Percentiles rank a stretch among this genome's conserved stretches.
Conservation (phyloP, 2,329 filamentous ascomycete species). For the Curvularia lunata region DNA sequence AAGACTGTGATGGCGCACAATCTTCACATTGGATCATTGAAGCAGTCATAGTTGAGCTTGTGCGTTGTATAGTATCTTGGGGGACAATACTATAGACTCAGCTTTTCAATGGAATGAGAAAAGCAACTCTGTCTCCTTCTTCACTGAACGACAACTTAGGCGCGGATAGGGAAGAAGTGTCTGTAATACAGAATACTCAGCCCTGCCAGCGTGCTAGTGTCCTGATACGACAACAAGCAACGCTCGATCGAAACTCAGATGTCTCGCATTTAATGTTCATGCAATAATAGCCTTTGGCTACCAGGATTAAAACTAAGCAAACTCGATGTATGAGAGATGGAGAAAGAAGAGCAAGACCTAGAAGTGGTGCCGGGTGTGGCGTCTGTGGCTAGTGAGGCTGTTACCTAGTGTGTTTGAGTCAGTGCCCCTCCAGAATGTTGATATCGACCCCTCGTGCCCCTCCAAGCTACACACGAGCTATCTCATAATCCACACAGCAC, state of each 20-base stretch:
- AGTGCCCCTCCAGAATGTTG: constrained; percentile 30
- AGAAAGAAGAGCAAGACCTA: not conserved
- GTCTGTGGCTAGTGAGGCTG: constrained; percentile 20
- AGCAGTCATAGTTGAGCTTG: not conserved
- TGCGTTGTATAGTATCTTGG: not conserved
- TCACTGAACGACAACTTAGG: not conserved
- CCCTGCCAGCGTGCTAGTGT: not conserved
- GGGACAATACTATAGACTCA: too few species aligned
- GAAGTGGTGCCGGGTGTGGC: constrained; percentile 12
- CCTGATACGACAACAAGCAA: not conserved
- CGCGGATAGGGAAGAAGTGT: not conserved
- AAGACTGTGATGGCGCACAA: not conserved
- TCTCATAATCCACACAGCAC: constrained; percentile 1
- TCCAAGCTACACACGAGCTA: constrained; percentile 25
- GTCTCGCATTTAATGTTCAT: too few species aligned
- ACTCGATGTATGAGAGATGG: not conserved
- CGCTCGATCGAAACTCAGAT: not conserved
- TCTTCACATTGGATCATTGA: not conserved
- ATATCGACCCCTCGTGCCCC: constrained; percentile 12
- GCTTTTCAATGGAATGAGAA: not conserved
- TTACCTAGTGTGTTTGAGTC: constrained; percentile 29
- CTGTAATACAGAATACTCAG: not conserved
- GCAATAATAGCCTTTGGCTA: not conserved
- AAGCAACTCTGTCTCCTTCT: not conserved
- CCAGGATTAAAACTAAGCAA: not conserved